Base-by-base conservation (phyloP, 148 eudicot genomes). In the Bassia scoparia region DNA sequence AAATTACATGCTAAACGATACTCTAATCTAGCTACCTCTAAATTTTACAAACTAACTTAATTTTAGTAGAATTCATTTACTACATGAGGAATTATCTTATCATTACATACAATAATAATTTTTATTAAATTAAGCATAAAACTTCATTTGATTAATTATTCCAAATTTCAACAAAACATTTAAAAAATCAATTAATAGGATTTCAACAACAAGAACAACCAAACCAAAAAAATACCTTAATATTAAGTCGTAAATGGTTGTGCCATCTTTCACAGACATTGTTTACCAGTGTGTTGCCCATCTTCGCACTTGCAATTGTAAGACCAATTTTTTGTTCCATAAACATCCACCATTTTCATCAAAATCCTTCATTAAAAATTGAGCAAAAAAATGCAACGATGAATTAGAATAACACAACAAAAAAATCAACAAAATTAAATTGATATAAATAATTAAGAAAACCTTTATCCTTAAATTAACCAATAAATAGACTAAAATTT, bases 221-320 rank as follows among this genome's bases (percentile, higher is more conserved):
- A 23, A 1, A 46, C n/a, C 49, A 64, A 60, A 24, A 20, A 49
- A 2, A 4, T 74, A 93, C 98, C 95, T 87, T 90, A 55, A 93
- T 86, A 73, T 86, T 74, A 4, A 90, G 86, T 23, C 95, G 88
- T 34, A 93, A 73, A 86, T 93, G 97, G 70, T 89, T 90, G 67
- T 83, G 80, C 95, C 95, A 93, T 59, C 97, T 77, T 73, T 93
- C 97, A 18, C 97, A n/a, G 80, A 59, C 98, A 93, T 75, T 90
- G 98, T 48, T 93, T 93, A 49, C 97, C 98, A 0, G 86, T 85
- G 56, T 91, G 84, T 3, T 89, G 3, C 27, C 70, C 79, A 93
- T 80, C 31, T 79, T 61, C 53, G 75, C 58, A n/a, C n/a, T n/a
- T 17, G 97, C 89, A 18, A 93, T 84, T 61, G 37, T 69, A n/a